Conservation (phyloP, 2,329 filamentous ascomycete species). For the Fonsecaea monophora region DNA sequence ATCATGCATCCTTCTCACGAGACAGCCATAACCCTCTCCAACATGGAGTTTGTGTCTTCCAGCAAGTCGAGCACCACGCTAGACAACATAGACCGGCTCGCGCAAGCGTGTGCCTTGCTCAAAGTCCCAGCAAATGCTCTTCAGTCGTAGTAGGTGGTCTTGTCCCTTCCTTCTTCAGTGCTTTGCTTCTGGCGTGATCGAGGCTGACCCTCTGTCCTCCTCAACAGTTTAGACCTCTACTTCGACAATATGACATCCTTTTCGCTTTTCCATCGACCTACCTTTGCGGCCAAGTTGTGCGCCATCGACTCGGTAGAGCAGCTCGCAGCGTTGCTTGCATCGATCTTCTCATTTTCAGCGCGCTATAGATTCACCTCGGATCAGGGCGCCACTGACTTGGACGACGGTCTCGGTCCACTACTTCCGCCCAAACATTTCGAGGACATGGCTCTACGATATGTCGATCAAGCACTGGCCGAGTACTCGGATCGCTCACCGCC, state of each 20-base stretch:
- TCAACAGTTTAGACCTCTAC: conserved; percentile 16
- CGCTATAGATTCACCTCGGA: background rate
- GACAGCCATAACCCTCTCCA: background rate
- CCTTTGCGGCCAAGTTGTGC: conserved; percentile 41
- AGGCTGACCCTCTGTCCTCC: conserved; percentile 6
- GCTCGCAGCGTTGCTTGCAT: conserved; percentile 42
- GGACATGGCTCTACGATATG: conserved; percentile 37
- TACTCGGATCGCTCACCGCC: conserved; percentile 45
- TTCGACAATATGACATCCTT: conserved; percentile 47
- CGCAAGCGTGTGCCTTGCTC: conserved; percentile 9
- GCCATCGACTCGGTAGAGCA: conserved; percentile 34
- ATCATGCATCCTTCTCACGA: conserved; percentile 43
- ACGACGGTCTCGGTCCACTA: conserved; percentile 7
- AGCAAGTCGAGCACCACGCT: background rate
- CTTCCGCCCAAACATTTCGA: conserved; percentile 10
- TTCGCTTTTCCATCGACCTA: conserved; percentile 44
- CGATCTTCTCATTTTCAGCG: conserved; percentile 42
- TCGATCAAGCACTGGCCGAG: conserved; percentile 43
- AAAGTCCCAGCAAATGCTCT: conserved; percentile 6
- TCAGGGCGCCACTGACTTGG: background rate
- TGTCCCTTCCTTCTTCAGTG: conserved; percentile 7
- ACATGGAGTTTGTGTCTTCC: background rate
- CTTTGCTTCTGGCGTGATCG: background rate
- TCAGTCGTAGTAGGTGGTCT: conserved; percentile 9
- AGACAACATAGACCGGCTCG: background rate